Percentiles rank a stretch among this genome's conserved stretches.
These are phyloP conservation scores for Piedraia hortae DNA, from an alignment of 2,329 filamentous ascomycete species.

Conservation along the genomic window DNA sequence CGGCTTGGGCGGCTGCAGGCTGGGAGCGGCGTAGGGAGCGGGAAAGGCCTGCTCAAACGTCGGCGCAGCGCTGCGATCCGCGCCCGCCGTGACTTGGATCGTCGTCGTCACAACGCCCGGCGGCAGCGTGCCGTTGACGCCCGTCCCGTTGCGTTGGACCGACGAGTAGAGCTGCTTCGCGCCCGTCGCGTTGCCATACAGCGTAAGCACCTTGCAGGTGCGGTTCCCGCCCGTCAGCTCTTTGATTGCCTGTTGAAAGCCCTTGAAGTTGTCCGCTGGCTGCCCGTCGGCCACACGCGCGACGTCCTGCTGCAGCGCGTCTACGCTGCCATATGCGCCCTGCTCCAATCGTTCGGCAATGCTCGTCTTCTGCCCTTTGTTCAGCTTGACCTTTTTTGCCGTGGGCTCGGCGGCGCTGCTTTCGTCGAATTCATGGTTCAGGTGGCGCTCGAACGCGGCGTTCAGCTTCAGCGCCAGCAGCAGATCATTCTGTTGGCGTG, in stretches of 20 bases:
- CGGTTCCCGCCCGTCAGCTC: too few relatives aligned
- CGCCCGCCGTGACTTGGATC: slow-evolving; percentile 26
- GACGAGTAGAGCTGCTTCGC: slow-evolving; percentile 69
- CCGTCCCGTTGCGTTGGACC: slow-evolving; percentile 25
- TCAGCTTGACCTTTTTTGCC: slow-evolving; percentile 19
- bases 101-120: slow-evolving; percentile 45
- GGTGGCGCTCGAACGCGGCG: slow-evolving; percentile 20
- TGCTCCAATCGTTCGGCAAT: slow-evolving; percentile 15
- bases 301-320: slow-evolving; percentile 13
- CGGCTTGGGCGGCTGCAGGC: slow-evolving; percentile 39
- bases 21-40: slow-evolving; percentile 35
- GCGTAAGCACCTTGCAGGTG: slow-evolving; percentile 34
- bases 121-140: slow-evolving; percentile 29
- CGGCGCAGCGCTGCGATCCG: slow-evolving; percentile 21
- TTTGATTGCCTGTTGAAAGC: slow-evolving; percentile 8
- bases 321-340: slow-evolving; percentile 16
- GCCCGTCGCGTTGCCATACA: slow-evolving; percentile 47
- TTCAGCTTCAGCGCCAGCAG: slow-evolving; percentile 17
- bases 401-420: slow-evolving; percentile 16
- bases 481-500: slow-evolving; percentile 15
- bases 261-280: slow-evolving; percentile 11
- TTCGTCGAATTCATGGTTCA: slow-evolving; percentile 10
- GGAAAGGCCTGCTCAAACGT: slow-evolving; percentile 50
- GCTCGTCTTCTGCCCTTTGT: slow-evolving; percentile 9
- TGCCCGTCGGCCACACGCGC: slow-evolving; percentile 13